phyloP scores from a whole-genome alignment of 2,329 filamentous ascomycete species.

The Cyanodermella asteris region DNA sequence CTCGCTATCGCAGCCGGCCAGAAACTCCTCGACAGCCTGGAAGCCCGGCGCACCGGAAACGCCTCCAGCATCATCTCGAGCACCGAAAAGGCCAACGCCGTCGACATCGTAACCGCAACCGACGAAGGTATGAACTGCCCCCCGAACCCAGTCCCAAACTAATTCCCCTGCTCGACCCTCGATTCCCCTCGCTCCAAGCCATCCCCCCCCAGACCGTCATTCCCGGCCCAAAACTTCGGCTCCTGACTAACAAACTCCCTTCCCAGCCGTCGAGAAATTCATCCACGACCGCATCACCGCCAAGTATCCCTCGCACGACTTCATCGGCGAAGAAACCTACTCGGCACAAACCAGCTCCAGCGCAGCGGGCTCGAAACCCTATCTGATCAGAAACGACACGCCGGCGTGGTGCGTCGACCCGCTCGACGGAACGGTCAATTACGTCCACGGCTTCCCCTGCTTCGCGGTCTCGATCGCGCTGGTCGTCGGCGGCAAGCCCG shows the following conservation, averaged over 20 bases:
- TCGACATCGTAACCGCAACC: conserved; percentile 40
- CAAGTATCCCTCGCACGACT: conserved; percentile 31
- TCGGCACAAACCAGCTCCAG: conserved; percentile 27
- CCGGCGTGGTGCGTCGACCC: conserved; percentile 41
- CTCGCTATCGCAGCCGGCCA: too few relatives aligned
- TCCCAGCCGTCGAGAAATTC: conserved; percentile 34
- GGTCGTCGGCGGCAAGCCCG: conserved; percentile 24
- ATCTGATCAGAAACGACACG: too few relatives aligned
- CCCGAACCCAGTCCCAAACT: too few relatives aligned
- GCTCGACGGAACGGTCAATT: conserved; percentile 42
- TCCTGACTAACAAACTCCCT: too few relatives aligned
- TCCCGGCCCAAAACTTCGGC: too few relatives aligned
- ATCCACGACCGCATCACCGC: conserved; percentile 27
- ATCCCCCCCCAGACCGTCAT: too few relatives aligned
- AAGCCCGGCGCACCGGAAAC: too few relatives aligned
- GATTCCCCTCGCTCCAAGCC: too few relatives aligned
- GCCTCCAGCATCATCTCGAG: too few relatives aligned
- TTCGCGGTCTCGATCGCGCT: conserved; percentile 37
- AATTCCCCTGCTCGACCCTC: too few relatives aligned
- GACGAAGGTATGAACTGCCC: too few relatives aligned
- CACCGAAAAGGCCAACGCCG: conserved; percentile 22
- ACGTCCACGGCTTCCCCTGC: conserved; percentile 36
- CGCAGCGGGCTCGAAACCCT: conserved; percentile 25
- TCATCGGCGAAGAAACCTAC: conserved; percentile 39
- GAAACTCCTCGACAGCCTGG: too few relatives aligned